Evolutionary conservation across 2,329 filamentous ascomycete genomes (phyloP).

Genomic region (Beauveria sp.): DNA sequence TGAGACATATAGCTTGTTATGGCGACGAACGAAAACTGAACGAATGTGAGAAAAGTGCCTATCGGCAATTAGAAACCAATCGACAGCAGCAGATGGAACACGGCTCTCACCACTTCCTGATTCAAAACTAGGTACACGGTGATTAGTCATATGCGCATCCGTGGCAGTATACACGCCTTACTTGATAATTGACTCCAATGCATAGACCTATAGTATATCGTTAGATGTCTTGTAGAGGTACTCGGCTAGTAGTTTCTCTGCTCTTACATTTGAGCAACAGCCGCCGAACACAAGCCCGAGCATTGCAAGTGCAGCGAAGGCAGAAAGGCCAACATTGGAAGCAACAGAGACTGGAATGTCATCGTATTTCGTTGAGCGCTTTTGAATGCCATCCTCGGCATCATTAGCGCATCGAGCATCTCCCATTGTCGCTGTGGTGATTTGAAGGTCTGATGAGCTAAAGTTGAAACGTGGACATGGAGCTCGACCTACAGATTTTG

Average conservation of each 20-base stretch:
- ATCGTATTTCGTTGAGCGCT: neutral
- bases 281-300: constrained; percentile 87
- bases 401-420: neutral
- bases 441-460: neutral
- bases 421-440: neutral
- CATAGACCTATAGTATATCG: constrained; percentile 64
- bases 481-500: too few species aligned
- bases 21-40: constrained; percentile 80
- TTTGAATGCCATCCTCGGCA: neutral
- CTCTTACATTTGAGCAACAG: constrained; percentile 80
- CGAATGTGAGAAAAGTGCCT: constrained; percentile 83
- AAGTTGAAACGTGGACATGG: neutral
- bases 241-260: neutral
- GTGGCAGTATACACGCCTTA: constrained; percentile 37
- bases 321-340: constrained; percentile 18
- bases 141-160: constrained; percentile 2
- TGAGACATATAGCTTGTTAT: constrained; percentile 70
- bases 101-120: constrained; percentile 64
- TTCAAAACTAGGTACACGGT: constrained; percentile 55
- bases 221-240: neutral
- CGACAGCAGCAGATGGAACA: neutral
- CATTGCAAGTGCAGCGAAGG: constrained; percentile 59
- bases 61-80: constrained; percentile 16
- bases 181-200: constrained; percentile 91
- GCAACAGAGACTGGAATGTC: neutral